Evolutionary conservation across 2,329 filamentous ascomycete genomes (phyloP).

Genomic region (Sporothrix globosa): DNA sequence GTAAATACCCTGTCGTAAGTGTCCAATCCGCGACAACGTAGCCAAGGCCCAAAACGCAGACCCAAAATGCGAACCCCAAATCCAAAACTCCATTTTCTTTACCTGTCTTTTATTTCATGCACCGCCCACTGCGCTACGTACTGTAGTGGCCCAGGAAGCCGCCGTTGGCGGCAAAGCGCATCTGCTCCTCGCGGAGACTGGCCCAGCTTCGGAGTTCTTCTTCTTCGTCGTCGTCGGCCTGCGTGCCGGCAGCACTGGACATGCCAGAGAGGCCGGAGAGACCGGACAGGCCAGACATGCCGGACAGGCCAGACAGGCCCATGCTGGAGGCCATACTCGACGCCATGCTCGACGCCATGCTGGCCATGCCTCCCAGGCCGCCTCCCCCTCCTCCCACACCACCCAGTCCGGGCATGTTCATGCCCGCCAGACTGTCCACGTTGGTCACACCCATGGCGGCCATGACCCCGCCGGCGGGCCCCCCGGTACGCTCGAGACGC

Average conservation of each 20-base stretch:
- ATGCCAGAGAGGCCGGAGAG: background rate
- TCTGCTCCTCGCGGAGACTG: slow-evolving; percentile 75
- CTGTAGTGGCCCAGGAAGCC: slow-evolving; percentile 36
- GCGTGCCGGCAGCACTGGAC: slow-evolving; percentile 34
- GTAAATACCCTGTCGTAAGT: background rate
- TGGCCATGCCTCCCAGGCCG: background rate
- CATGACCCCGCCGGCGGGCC: slow-evolving; percentile 39
- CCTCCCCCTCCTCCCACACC: slow-evolving; percentile 35
- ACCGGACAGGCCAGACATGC: no score
- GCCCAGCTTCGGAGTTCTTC: slow-evolving; percentile 79
- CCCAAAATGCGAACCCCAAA: background rate
- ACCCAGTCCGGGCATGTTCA: slow-evolving; percentile 37
- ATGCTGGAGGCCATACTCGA: background rate
- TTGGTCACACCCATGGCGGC: slow-evolving; percentile 16
- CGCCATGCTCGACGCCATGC: no score
- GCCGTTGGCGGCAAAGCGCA: slow-evolving; percentile 50
- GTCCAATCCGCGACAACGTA: background rate
- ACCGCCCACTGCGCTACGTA: background rate
- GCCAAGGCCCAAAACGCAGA: background rate
- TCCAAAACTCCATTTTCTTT: background rate
- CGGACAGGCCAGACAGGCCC: background rate
- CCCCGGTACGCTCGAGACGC: slow-evolving; percentile 68
- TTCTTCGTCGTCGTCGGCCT: slow-evolving; percentile 52
- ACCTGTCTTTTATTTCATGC: background rate
- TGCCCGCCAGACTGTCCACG: background rate